Base-by-base conservation (phyloP, 2,329 filamentous ascomycete species). In the Colletotrichum siamense region DNA sequence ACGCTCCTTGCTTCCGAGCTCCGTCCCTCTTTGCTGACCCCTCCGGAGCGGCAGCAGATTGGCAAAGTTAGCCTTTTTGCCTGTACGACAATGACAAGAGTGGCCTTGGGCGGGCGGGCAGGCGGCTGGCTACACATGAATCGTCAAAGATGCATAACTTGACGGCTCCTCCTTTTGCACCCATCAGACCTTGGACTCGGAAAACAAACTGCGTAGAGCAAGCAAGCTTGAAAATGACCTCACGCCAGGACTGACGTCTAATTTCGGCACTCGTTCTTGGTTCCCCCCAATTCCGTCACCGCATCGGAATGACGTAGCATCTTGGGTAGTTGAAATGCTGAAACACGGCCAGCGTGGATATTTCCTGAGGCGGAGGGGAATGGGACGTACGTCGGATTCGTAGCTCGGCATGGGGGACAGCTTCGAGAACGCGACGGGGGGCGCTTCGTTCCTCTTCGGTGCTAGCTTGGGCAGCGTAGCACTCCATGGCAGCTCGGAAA, bases 1-100 rank as follows among this genome's bases (percentile, higher is more conserved):
- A 75, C 39, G 69, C 73, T 73, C 69, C 73, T 75, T 73, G 55
- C 44, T 57, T 73, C 69, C 73, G 62, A 75, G 62, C 36, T 65
- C 73, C 28, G 68, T 36, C 61, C 34, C 49, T 39, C 44, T 36
- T 15, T 24, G 65, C 18, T 52, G 44, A 52, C 44, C 39, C 39
- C 39, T 49, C 39, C 39, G 39, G 39, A n/a, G 44, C 44, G 12
- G 44, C 44, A 52, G 44, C 44, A 52, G 44, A 22, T 52, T 52
- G n/a, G 44, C 44, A 52, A 52, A 39, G n/a, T 55, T 32, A 68
- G 49, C n/a, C 30, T 66, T 49, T 59, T 63, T 63, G 44, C 44
- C 44, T 52, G 68, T 70, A 39, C 36, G 15, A 70, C 57, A 16
- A 44, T 64, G 62, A 64, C 34, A 64, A 28, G 32, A 64, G 22